A percentile compares a stretch with the other conserved stretches of the same genome.
Evolutionary conservation across 1,139 yeast genomes (phyloP).

Genomic region (Hyphopichia wangnamkhiaoensis): DNA sequence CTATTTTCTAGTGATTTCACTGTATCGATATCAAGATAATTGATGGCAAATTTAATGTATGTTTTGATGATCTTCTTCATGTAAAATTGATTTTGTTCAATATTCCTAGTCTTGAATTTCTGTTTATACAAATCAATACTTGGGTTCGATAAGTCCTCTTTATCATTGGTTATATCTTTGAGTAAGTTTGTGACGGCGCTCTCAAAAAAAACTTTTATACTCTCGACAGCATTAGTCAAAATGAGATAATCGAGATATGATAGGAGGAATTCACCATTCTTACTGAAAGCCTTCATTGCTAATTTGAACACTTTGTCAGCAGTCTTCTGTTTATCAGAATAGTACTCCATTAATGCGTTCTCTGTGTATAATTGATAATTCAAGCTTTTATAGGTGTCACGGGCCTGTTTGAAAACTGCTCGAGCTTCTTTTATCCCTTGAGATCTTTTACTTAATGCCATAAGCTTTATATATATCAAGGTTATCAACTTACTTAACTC

Average conservation of each 20-base stretch:
- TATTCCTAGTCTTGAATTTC: conserved; percentile 17
- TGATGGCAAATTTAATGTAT: conserved; percentile 22
- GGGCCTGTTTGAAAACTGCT: conserved; percentile 59
- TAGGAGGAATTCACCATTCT: conserved; percentile 62
- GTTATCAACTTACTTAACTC: conserved; percentile 43
- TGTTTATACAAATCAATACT: conserved; percentile 25
- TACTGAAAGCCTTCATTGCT: conserved; percentile 64
- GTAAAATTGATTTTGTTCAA: conserved; percentile 23
- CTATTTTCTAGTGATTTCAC: conserved; percentile 67
- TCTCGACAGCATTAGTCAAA: conserved; percentile 72
- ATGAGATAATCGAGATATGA: conserved; percentile 76
- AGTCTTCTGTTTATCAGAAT: conserved; percentile 62
- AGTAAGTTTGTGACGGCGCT: conserved; percentile 40
- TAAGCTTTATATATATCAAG: conserved; percentile 52
- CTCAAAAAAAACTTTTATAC: conserved; percentile 83
- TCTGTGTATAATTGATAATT: conserved; percentile 80
- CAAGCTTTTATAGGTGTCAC: conserved; percentile 49
- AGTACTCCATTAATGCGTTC: conserved; percentile 80
- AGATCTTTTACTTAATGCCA: conserved; percentile 63
- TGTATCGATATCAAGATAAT: conserved; percentile 68
- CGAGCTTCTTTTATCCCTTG: conserved; percentile 75
- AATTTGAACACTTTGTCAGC: conserved; percentile 80
- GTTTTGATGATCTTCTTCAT: conserved; percentile 26
- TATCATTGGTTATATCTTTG: conserved; percentile 31
- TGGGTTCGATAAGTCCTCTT: not conserved